A percentile compares a stretch with the other conserved stretches of the same genome.
These are phyloP conservation scores for Claviceps purpurea DNA, from an alignment of 2,329 filamentous ascomycete species.

Conservation along the genomic window DNA sequence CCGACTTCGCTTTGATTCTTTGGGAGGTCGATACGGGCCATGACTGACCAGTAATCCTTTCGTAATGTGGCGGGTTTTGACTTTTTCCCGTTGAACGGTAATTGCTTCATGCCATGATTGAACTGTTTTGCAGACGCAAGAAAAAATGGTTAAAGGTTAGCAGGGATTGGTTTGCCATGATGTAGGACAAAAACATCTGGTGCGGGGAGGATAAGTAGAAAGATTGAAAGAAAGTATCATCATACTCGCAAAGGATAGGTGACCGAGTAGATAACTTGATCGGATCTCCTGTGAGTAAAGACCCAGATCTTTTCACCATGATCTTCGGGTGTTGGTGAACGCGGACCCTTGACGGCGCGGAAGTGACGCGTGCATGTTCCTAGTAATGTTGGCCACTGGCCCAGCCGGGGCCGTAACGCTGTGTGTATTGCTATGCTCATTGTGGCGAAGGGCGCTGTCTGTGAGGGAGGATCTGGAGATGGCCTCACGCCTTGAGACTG, in stretches of 20 bases:
- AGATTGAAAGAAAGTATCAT: background rate
- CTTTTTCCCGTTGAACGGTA: constrained; percentile 57
- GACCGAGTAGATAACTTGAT: constrained; percentile 38
- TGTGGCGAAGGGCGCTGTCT: constrained; percentile 12
- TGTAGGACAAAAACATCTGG: too few species aligned
- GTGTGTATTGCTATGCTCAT: constrained; percentile 25
- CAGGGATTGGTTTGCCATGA: too few species aligned
- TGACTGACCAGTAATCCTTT: constrained; percentile 52
- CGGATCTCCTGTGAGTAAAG: constrained; percentile 34
- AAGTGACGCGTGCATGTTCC: constrained; percentile 29
- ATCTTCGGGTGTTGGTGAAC: constrained; percentile 17
- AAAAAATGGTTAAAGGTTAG: background rate
- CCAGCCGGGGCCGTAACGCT: constrained; percentile 20
- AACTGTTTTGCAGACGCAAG: constrained; percentile 13
- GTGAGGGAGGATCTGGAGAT: background rate
- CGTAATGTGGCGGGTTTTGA: constrained; percentile 47
- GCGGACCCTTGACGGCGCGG: background rate
- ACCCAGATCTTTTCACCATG: constrained; percentile 47
- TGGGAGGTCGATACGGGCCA: constrained; percentile 47
- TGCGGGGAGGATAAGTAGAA: background rate
- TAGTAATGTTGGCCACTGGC: constrained; percentile 29
- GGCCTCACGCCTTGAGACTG: background rate
- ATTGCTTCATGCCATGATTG: constrained; percentile 36
- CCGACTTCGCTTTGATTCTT: constrained; percentile 38
- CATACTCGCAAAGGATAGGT: background rate